Evolutionary conservation across 2,329 filamentous ascomycete genomes (phyloP), one percentile per base, ranked within the genome.

Genomic region (Acrocalymma vagum): DNA sequence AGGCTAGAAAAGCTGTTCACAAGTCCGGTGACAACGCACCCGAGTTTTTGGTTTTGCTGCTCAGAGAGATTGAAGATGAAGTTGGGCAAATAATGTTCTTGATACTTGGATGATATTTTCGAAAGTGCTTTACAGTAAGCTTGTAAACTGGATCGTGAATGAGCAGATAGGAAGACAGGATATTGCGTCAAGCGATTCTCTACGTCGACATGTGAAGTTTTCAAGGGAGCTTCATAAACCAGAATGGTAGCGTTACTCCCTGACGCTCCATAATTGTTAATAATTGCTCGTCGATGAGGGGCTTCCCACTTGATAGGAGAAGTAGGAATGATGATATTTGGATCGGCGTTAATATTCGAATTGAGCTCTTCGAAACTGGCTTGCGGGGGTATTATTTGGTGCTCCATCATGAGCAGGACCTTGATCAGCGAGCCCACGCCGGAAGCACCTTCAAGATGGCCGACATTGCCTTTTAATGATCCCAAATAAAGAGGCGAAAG

Each of bases 401-500:
- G 14, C 9, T 60, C 39, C 28, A 66, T 32, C 58, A 63, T 57
- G 9, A 49, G 24, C 2, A 58, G 29, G 6, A 67, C 64, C 33
- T 67, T 67, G 38, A 65, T 42, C 2, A 67, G 29, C 8, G 34
- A 38, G 1, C 46, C 45, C 6, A 55, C 21, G 3, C 63, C 63
- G 27, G 59, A 41, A 10, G 46, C 36, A 10, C 31, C 46, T 29
- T 68, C 62, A 0, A 49, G 35, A 29, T 67, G 63, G 3, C 63
- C 63, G 14, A 70, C 51, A 15, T 55, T 49, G 3, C 58, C 58
- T 39, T 71, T 71, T 2, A 66, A 44, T 1, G 66, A 61, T 4
- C 56, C 55, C 1, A 70, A 4, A 15, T 45, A 30, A 1, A 70
- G 35, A 9, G 40, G 28, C 2, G 31, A 16, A 5, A 18, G 8